phyloP scores from a whole-genome alignment of 768 basidiomycete genomes.

The Tylopilus felleus region DNA sequence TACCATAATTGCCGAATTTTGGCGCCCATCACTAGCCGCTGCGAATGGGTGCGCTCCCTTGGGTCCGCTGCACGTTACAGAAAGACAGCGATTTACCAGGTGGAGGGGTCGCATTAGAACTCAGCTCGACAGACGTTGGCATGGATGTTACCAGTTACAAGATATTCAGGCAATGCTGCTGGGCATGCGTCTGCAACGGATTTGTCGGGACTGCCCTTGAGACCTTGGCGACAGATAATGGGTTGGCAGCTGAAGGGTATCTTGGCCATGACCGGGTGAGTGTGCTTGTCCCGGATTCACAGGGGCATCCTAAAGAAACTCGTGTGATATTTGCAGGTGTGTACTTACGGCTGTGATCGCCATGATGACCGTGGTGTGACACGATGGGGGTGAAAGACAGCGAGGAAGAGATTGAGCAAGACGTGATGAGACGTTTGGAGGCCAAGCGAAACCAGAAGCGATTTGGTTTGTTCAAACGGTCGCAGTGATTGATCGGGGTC shows the following conservation, averaged over 20 bases:
- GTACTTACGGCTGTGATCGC: constrained; percentile 82
- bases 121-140: no score
- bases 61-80: no score
- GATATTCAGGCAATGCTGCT: constrained; percentile 81
- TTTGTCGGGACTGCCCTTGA: constrained; percentile 57
- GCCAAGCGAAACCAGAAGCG: constrained; percentile 52
- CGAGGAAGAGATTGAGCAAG: constrained; percentile 79
- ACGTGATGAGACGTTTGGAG: constrained; percentile 53
- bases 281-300: constrained; percentile 1
- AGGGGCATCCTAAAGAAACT: no score
- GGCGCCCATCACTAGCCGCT: no score
- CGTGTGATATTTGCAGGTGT: constrained; percentile 50
- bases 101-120: no score
- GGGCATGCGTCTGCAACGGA: constrained; percentile 71
- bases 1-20: no score
- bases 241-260: constrained; percentile 77
- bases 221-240: constrained; percentile 69
- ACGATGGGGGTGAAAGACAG: constrained; percentile 66
- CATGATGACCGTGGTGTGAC: constrained; percentile 79
- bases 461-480: constrained; percentile 36
- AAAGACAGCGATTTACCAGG: no score
- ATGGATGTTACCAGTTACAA: no score
- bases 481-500: no score
- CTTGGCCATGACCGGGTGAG: constrained; percentile 70
- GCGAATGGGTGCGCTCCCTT: no score